phyloP scores from a whole-genome alignment of 2,329 filamentous ascomycete species.

The Setomelanomma holmii region DNA sequence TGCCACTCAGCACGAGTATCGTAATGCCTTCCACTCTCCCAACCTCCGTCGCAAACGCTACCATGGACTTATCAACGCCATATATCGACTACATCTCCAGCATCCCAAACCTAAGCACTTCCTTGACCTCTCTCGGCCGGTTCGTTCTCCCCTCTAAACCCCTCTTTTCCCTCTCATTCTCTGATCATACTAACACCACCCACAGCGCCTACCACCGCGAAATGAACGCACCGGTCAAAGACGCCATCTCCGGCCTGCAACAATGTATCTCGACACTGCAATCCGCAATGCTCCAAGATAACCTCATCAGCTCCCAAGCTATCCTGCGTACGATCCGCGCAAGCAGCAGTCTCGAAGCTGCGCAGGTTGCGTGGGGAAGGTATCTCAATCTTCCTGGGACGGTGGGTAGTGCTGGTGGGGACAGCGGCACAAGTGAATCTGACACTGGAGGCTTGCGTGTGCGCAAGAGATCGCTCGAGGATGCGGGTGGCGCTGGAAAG shows the following conservation, averaged over 20 bases:
- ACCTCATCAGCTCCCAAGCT: conserved; percentile 33
- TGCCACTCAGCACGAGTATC: conserved; percentile 26
- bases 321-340: conserved; percentile 47
- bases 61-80: conserved; percentile 26
- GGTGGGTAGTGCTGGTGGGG: neutral
- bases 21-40: conserved; percentile 16
- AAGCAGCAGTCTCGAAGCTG: conserved; percentile 38
- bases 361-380: conserved; percentile 41
- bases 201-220: conserved; percentile 43
- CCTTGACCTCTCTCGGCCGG: conserved; percentile 40
- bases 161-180: no score
- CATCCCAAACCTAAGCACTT: conserved; percentile 36
- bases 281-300: conserved; percentile 31
- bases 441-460: neutral
- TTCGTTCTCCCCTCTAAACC: neutral
- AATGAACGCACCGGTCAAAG: conserved; percentile 44
- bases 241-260: conserved; percentile 39
- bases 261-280: conserved; percentile 40
- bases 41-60: conserved; percentile 18
- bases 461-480: neutral
- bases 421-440: neutral
- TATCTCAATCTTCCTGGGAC: conserved; percentile 41
- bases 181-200: conserved; percentile 8
- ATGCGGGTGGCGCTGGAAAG: neutral
- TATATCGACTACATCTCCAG: conserved; percentile 41